Base-by-base conservation (phyloP, 257 asterid species). In the Solanum arcanum region DNA sequence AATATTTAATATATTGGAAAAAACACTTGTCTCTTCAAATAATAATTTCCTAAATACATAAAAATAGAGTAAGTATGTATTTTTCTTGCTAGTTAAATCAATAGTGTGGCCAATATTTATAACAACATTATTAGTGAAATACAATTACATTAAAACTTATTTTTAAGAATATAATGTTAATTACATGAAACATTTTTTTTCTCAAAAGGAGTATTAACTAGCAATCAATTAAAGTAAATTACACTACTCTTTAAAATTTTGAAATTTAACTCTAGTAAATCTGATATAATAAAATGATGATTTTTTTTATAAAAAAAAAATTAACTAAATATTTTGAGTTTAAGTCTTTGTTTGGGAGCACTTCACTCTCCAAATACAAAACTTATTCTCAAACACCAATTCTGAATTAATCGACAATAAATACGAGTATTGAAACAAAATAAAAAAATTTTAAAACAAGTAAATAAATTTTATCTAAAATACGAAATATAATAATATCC, bases 371-470 rank as follows among this genome's bases (percentile, higher is more conserved):
- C 7, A 64, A n/a, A 64, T 64, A 64, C 12, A 64, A 12, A 59
- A 64, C 4, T 64, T n/a, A 62, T n/a, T 11, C 0, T n/a, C 3
- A 2, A 4, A 62, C 3, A 2, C 0, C 0, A 62, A 62, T 62
- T 37, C 1, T 37, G 10, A 39, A 8, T 41, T 52, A 18, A 0
- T 52, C 23, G 4, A 52, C 1, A 52, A 7, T 3, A 23, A 60
- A 9, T 60, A 7, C 5, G 2, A 23, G 12, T 23, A 23, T 0
- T 11, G 7, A 62, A n/a, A 62, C 0, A 2, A 0, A 62, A 11
- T 62, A 5, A 4, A 52, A 3, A 6, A 6, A 12, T 1, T 10
- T 3, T 5, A 5, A 60, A 62, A 62, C 0, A 11, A n/a, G 16
- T n/a, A 11, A 1, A 64, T 11, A n/a, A 5, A 2, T 1, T 2